Evolutionary conservation across 179 eudicot species (phyloP), one percentile per base, ranked within the genome.

Genomic region (Vitellaria paradoxa): DNA sequence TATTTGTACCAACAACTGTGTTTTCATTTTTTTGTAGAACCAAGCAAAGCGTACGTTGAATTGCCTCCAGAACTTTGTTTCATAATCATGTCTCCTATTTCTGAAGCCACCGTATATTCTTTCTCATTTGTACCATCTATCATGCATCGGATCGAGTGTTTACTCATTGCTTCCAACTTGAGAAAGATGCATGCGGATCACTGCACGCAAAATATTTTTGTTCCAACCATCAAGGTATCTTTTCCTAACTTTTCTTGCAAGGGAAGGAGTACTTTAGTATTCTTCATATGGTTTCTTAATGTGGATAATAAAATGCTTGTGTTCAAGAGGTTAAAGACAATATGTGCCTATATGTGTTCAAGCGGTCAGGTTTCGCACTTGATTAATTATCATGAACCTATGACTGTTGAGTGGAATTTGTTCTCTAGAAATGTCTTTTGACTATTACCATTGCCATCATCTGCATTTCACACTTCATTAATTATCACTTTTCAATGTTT

Each of bases 31-130:
- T 62, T 79, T 84, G 88, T 83, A 96, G 98, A 83, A 77, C 26
- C 82, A 6, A 85, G 87, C 55, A 79, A 78, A 46, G 75, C 86
- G 47, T 73, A 77, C 2, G 95, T 87, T 55, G 95, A 94, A 77
- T 76, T 94, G 79, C 99, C 99, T 76, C 97, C 99, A 49, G 98
- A 96, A 82, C 86, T 96, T 42, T 92, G 97, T 77, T 76, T 42
- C 24, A 78, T 92, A 13, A 70, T 94, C 37, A 89, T 96, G 95
- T 88, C 97, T 49, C 99, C 98, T 7, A 68, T 96, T 42, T 89
- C 97, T 5, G 75, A 86, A 65, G 63, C 79, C 62, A 92, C 92
- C 0, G 23, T 89, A 53, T 89, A 91, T 84, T 86, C 97, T 24
- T 92, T 84, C 83, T 91, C 97, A 2, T 89, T 90, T 70, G 77